Evolutionary conservation across 495 filamentous ascomycete species (phyloP), one percentile per base, ranked within the genome.

Genomic region (Monascus purpureus): DNA sequence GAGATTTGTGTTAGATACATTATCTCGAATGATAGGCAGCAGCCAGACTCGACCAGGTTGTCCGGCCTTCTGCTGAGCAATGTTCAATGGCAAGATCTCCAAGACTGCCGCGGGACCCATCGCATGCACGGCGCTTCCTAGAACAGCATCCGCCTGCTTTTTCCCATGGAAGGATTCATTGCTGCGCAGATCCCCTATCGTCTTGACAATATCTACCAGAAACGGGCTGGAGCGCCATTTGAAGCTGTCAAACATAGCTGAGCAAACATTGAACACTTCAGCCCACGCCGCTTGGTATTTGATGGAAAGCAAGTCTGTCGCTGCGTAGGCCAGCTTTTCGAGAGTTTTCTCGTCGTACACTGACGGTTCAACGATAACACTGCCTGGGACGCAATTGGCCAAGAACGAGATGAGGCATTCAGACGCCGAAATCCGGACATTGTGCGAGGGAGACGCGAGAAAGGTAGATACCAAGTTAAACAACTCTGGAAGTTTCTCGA

Each of bases 201-300:
- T 80, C 35, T 69, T 76, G 31, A 86, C 70, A 33, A 87, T 70
- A 17, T 75, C 72, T 13, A 68, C 59, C 25, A 95, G 62, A 42
- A 85, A 75, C 5, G 85, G 83, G 32, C 70, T 62, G 4, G 85
- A 77, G 25, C 76, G 74, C 86, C 85, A 95, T 41, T 75, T 71
- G 35, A 92, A 69, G n/a, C 74, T 68, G 34, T 90, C 80, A 39
- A 96, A 90, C 51, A 88, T 76, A 17, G 80, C 78, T n/a, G 73
- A 75, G 31, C 92, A 67, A 7, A 96, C 79, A 42, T 79, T 84
- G 59, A 96, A 95, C 6, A 92, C 81, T 48, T 96, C 88, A 59
- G 79, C 74, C 92, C 90, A 97, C 1, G 92, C 90, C 12, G 75
- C 72, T 50, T 96, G 90, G 48, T 83, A 96, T 45, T 86, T 88